phyloP scores from a whole-genome alignment of 768 basidiomycete species.

The Tricholoma sp. region DNA sequence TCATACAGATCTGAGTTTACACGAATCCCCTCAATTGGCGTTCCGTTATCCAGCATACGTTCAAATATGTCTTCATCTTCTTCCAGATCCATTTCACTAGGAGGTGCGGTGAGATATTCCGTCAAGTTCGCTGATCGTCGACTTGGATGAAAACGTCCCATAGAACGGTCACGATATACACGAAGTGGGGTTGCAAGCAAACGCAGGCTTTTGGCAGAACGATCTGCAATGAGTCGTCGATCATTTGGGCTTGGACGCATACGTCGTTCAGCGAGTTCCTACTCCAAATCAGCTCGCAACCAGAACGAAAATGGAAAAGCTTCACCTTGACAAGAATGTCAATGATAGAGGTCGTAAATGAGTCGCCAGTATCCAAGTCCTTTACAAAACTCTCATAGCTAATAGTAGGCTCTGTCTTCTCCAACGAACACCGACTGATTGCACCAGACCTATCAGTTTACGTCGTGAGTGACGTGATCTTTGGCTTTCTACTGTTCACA shows the following conservation, averaged over 20 bases:
- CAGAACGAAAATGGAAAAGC: background rate
- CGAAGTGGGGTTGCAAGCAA: slow-evolving; percentile 48
- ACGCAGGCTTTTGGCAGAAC: slow-evolving; percentile 59
- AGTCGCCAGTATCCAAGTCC: slow-evolving; percentile 73
- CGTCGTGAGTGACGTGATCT: slow-evolving; percentile 2
- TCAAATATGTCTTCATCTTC: slow-evolving; percentile 67
- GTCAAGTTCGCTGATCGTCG: slow-evolving; percentile 39
- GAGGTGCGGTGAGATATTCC: slow-evolving; percentile 48
- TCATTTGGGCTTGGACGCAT: slow-evolving; percentile 48
- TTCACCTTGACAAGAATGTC: slow-evolving; percentile 77
- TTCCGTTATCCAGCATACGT: slow-evolving; percentile 34
- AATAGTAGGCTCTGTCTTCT: slow-evolving; percentile 59
- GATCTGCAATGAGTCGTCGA: slow-evolving; percentile 59
- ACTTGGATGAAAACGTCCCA: slow-evolving; percentile 28
- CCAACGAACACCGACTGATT: slow-evolving; percentile 61
- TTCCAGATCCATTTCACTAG: slow-evolving; percentile 54
- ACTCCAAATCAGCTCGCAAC: slow-evolving; percentile 1
- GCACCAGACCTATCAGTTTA: slow-evolving; percentile 53
- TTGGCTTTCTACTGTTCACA: slow-evolving; percentile 21
- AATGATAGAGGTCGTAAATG: slow-evolving; percentile 70
- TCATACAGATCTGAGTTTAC: slow-evolving; percentile 62
- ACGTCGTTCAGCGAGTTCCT: slow-evolving; percentile 78
- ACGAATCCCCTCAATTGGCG: slow-evolving; percentile 48
- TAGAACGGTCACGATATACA: slow-evolving; percentile 41
- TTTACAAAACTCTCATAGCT: slow-evolving; percentile 73